Percentiles rank a stretch among this genome's conserved stretches.
Conservation (phyloP, 495 filamentous ascomycete genomes). For the Bacidia gigantensis region DNA sequence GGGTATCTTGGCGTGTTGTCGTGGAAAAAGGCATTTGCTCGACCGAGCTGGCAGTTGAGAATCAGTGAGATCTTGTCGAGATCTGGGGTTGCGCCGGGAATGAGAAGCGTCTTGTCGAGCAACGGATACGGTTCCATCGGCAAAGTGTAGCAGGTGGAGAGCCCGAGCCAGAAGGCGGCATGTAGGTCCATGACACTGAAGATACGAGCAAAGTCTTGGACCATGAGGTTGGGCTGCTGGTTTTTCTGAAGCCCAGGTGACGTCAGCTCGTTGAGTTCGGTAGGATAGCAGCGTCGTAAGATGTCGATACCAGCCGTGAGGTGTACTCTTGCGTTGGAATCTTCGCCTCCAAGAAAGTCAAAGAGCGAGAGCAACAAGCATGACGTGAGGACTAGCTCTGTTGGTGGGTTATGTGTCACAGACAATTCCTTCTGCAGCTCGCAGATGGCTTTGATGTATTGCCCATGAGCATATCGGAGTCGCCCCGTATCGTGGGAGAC, state of each 20-base stretch:
- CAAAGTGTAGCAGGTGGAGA: conserved; percentile 2
- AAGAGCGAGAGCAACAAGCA: conserved; percentile 43
- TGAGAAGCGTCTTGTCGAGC: background rate
- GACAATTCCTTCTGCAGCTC: conserved; percentile 8
- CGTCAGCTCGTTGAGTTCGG: background rate
- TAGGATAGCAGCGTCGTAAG: conserved; percentile 2
- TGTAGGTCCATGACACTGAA: conserved; percentile 11
- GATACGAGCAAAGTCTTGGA: conserved; percentile 2
- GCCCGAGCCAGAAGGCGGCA: conserved; percentile 13
- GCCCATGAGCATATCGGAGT: conserved; percentile 6
- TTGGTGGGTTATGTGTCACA: conserved; percentile 14
- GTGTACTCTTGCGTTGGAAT: conserved; percentile 7
- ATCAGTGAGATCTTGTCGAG: conserved; percentile 2
- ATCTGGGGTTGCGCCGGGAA: background rate
- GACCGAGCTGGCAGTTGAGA: background rate
- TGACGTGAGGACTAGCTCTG: conserved; percentile 31
- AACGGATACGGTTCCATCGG: background rate
- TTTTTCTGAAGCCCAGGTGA: background rate
- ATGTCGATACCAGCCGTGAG: conserved; percentile 13
- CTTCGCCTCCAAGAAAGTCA: conserved; percentile 38
- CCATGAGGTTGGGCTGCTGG: background rate
- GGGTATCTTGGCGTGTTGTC: background rate
- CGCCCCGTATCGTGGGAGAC: conserved; percentile 4
- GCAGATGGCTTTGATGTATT: conserved; percentile 14
- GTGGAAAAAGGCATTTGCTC: background rate